Evolutionary conservation across 768 basidiomycete genomes (phyloP), one percentile per base, ranked within the genome.

Genomic region (Russula sp.): DNA sequence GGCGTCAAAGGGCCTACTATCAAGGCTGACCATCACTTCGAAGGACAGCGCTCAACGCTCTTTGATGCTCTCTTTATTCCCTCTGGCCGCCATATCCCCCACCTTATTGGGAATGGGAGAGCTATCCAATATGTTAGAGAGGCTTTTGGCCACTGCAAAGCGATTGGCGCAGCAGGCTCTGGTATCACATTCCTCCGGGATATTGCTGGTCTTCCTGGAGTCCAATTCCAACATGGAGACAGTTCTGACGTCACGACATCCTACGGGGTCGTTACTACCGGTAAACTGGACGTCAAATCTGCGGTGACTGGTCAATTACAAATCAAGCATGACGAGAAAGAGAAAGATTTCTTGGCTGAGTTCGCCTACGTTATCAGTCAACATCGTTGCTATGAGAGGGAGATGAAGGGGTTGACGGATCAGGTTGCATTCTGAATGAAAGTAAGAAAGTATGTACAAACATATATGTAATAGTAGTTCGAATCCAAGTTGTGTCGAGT

Each of bases 41-140:
- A 92, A 71, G 84, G 86, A 1, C 89, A 87, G 70, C 81, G 93
- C 54, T 91, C 90, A 40, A 94, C 91, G 0, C 71, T 89, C 73
- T 96, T 91, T 70, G 94, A 95, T 72, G 90, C 90, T 0, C 66
- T 94, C 66, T 81, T 89, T 69, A 84, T 95, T 69, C 85, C 91
- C 13, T 87, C 87, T 22, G 92, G 92, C 2, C 76, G 76, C 10
- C 76, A 79, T 38, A 85, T 87, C 71, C 80, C 78, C n/a, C 81
- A 83, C 71, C 79, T 93, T 40, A 71, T 77, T 9, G 78, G 79
- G 68, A 83, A 81, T 55, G 94, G 92, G 5, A 82, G 92, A 22
- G 80, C 80, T 9, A 76, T 92, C n/a, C 90, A 95, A 72, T 92
- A 88, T 80, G 82, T 89, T 3, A 82, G 89, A 51, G 92, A 94